Base-by-base conservation (phyloP, 1,139 yeast genomes). In the Waltiozyma solani region DNA sequence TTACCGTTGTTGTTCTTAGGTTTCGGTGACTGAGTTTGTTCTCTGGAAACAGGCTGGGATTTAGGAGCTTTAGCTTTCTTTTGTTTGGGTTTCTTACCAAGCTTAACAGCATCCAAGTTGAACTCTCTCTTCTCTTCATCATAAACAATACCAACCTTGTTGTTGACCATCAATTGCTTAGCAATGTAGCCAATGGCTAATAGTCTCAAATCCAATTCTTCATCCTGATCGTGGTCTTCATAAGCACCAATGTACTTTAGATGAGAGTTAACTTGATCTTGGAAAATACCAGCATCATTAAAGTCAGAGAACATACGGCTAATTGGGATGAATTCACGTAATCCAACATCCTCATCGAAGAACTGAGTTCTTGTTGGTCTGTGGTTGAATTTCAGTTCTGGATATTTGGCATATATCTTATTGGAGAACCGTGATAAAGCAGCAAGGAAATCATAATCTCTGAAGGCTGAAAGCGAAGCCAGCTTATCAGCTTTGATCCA, bases 311-410 rank as follows among this genome's bases (percentile, higher is more conserved):
- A 64, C 43, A 69, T 70, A 48, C 61, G 70, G 31, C 67, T 69
- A 23, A 80, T 63, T 3, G 79, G 67, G 38, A 64, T 61, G 48
- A 76, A 79, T 42, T 79, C 87, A 44, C 73, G 73, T 44, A 78
- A 61, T 14, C 67, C 58, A 10, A 79, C 74, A 59, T 82, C 93
- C 49, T 81, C 91, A 33, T 63, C 58, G 50, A 79, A 80, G 41
- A 70, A 72, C 45, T 76, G 72, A 2, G 57, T 53, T 54, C 89
- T 64, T n/a, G 54, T 45, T 14, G 72, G 71, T 33, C 61, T 57
- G 22, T 51, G 27, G 53, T 40, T 13, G 60, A 48, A 20, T 44
- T 49, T 41, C 65, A 69, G 38, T 60, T 38, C 32, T 6, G 41
- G 38, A 10, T 35, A 24, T 14, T 43, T 35, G 3, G 25, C 4